Percentiles rank a stretch among this genome's conserved stretches.
Evolutionary conservation across 2,329 filamentous ascomycete genomes (phyloP).

Genomic region (Cryphonectria parasitica): DNA sequence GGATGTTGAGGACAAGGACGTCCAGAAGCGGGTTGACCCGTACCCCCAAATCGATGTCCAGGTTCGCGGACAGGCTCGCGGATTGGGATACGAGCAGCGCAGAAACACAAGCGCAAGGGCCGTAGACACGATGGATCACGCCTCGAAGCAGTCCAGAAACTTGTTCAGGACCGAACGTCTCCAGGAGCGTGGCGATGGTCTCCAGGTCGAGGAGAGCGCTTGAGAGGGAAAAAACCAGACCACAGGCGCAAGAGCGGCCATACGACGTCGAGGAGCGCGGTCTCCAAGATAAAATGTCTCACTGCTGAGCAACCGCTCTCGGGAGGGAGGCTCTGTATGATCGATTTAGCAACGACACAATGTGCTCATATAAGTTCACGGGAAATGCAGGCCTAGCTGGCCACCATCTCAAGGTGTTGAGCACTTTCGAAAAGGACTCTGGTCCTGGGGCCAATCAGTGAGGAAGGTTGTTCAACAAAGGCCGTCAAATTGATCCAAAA

Average conservation of each 20-base stretch:
- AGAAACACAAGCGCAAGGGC: constrained; percentile 4
- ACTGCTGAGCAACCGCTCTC: neutral
- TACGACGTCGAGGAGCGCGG: neutral
- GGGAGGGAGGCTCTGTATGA: neutral
- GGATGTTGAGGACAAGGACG: neutral
- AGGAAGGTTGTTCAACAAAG: neutral
- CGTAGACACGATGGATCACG: no score
- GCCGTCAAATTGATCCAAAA: neutral
- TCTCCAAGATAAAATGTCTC: neutral
- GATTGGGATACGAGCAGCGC: neutral
- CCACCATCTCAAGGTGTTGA: neutral
- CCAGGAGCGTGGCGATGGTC: neutral
- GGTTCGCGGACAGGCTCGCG: neutral
- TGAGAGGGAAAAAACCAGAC: constrained; percentile 12
- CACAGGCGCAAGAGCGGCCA: neutral
- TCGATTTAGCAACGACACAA: neutral
- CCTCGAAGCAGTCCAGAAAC: neutral
- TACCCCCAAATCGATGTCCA: neutral
- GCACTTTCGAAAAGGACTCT: neutral
- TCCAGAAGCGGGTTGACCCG: neutral
- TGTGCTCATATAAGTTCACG: neutral
- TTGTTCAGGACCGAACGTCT: neutral
- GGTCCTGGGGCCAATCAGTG: neutral
- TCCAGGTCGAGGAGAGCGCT: neutral
- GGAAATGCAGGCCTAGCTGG: neutral